Conservation (phyloP, 441 rosid species). For the Omphalea diandra region DNA sequence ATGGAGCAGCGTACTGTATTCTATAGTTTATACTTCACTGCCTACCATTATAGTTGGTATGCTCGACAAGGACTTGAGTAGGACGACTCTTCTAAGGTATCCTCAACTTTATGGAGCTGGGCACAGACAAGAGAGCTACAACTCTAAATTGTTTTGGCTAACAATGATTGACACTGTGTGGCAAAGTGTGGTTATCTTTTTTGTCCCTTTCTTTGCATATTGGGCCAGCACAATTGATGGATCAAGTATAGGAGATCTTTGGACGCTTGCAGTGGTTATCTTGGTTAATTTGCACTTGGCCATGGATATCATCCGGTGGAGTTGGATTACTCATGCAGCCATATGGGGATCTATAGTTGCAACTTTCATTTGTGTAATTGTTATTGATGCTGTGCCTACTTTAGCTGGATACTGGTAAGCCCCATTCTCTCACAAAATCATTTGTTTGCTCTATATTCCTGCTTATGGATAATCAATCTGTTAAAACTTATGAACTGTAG, state of each 20-base stretch:
- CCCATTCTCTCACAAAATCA: constrained; percentile 8
- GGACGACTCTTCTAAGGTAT: constrained; percentile 58
- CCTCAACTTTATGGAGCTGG: constrained; percentile 96
- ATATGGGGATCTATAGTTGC: constrained; percentile 97
- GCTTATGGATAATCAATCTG: no score
- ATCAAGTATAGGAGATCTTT: constrained; percentile 88
- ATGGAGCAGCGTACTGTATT: constrained; percentile 96
- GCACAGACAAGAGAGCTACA: constrained; percentile 79
- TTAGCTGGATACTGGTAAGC: constrained; percentile 90
- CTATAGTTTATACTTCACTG: constrained; percentile 79
- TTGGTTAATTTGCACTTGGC: constrained; percentile 91
- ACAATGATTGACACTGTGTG: constrained; percentile 84
- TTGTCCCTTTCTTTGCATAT: constrained; percentile 80
- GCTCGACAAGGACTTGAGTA: constrained; percentile 88
- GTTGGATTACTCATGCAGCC: constrained; percentile 83
- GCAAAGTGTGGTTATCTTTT: constrained; percentile 84
- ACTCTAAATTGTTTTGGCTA: constrained; percentile 75
- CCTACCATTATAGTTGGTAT: constrained; percentile 88
- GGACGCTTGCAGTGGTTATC: constrained; percentile 91
- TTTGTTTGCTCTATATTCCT: neutral
- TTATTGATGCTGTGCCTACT: constrained; percentile 68
- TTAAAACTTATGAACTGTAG: neutral
- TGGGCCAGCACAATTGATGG: constrained; percentile 73
- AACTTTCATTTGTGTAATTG: constrained; percentile 68
- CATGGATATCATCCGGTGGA: constrained; percentile 92